These are phyloP conservation scores for Luffa aegyptiaca DNA, from an alignment of 306 rosid genomes.

Conservation along the genomic window DNA sequence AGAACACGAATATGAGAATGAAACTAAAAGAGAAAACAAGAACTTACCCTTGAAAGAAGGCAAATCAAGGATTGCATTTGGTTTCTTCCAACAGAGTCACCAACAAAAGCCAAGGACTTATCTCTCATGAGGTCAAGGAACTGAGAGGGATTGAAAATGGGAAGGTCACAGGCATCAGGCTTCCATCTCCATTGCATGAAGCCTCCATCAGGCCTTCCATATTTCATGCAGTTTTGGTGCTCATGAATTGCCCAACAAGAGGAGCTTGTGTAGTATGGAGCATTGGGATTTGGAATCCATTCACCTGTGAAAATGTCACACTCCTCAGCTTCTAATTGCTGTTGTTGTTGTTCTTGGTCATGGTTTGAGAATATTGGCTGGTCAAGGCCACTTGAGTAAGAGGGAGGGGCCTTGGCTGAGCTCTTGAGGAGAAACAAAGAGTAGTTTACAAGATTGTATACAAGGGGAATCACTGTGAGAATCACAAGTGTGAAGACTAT, in stretches of 20 bases:
- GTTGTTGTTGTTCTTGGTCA: too few relatives aligned
- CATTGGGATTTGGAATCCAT: constrained; percentile 73
- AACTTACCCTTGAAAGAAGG: constrained; percentile 4
- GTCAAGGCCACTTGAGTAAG: not conserved
- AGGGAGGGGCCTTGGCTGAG: not conserved
- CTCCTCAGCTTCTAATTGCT: not conserved
- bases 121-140: constrained; percentile 64
- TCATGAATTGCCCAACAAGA: constrained; percentile 89
- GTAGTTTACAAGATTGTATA: not conserved
- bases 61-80: constrained; percentile 30
- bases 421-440: not conserved
- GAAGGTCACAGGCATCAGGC: constrained; percentile 70
- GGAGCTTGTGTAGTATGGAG: constrained; percentile 63
- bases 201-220: constrained; percentile 71
- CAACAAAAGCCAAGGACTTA: constrained; percentile 81
- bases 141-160: constrained; percentile 66
- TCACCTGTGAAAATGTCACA: constrained; percentile 80
- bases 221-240: constrained; percentile 79
- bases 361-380: not conserved
- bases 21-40: too few relatives aligned
- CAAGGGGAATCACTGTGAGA: not conserved
- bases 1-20: not conserved
- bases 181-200: constrained; percentile 86
- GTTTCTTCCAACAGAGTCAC: constrained; percentile 92
- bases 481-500: not conserved